These are phyloP conservation scores for Salvia miltiorrhiza DNA, from an alignment of 257 asterid species.

Conservation along the genomic window DNA sequence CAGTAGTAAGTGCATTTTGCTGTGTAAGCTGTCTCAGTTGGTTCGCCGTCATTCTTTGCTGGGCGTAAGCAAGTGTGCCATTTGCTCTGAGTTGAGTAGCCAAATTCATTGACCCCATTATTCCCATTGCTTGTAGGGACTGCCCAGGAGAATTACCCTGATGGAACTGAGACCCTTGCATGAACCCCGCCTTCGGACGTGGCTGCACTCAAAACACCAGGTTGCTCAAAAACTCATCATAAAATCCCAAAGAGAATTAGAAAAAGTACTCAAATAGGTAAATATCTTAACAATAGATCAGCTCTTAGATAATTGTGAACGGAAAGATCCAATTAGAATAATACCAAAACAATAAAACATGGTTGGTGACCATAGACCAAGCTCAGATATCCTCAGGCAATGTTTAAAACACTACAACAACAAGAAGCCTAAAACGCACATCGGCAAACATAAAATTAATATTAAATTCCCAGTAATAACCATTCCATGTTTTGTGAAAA, in stretches of 20 bases:
- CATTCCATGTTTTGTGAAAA: background rate
- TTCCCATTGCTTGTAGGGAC: conserved; percentile 76
- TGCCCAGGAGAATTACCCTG: conserved; percentile 76
- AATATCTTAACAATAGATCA: background rate
- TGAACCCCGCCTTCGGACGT: conserved; percentile 68
- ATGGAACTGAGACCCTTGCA: conserved; percentile 82
- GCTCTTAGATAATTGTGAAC: background rate
- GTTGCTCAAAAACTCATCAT: conserved; percentile 22
- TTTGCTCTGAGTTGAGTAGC: conserved; percentile 69
- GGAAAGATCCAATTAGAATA: background rate
- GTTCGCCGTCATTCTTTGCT: conserved; percentile 51
- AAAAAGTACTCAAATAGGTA: conserved; percentile 11
- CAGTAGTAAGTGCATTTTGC: conserved; percentile 59
- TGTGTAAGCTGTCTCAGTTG: conserved; percentile 80
- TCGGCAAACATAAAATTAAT: background rate
- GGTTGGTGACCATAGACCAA: conserved; percentile 4
- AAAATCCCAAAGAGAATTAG: background rate
- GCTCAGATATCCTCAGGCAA: conserved; percentile 15
- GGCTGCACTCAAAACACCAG: conserved; percentile 57
- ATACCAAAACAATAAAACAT: conserved; percentile 15
- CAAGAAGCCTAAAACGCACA: background rate
- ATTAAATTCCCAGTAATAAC: background rate
- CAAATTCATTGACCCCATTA: conserved; percentile 61
- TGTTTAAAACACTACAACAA: conserved; percentile 2
- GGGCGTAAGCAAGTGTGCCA: conserved; percentile 53